These are phyloP conservation scores for Tuber calosporum DNA, from an alignment of 495 filamentous ascomycete species.

Conservation along the genomic window DNA sequence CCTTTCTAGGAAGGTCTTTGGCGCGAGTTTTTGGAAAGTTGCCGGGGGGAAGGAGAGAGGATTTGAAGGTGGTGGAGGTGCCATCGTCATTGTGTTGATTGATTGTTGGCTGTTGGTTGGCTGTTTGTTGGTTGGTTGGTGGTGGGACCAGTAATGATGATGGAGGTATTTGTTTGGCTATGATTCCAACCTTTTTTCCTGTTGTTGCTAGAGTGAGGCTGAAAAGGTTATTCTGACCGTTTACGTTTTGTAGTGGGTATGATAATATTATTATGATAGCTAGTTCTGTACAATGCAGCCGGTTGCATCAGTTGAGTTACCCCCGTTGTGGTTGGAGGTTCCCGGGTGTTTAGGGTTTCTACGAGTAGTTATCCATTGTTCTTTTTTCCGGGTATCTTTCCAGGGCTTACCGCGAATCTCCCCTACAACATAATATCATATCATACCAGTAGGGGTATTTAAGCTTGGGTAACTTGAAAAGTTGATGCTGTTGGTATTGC, in stretches of 20 bases:
- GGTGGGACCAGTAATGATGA: not conserved
- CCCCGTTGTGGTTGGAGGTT: not conserved
- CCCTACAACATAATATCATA: not conserved
- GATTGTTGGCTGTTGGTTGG: not conserved
- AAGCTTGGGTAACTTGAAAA: not conserved
- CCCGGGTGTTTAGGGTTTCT: not conserved
- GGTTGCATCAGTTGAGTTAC: not conserved
- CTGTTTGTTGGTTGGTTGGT: not conserved
- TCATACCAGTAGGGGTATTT: not conserved
- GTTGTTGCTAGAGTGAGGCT: not conserved
- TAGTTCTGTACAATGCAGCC: not conserved
- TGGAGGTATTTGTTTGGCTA: not conserved
- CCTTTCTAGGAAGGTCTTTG: constrained; percentile 78
- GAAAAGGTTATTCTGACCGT: constrained; percentile 1
- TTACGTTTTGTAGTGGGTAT: not conserved
- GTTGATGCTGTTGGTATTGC: not conserved
- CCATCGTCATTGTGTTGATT: constrained; percentile 9
- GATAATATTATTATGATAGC: too few relatives aligned
- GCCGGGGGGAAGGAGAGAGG: constrained; percentile 64
- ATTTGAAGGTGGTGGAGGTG: constrained; percentile 12
- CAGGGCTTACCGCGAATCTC: not conserved
- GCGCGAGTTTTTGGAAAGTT: constrained; percentile 83
- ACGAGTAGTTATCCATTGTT: not conserved
- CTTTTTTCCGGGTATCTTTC: not conserved
- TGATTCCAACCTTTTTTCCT: too few relatives aligned